These are phyloP conservation scores for Hansenula lynferdii DNA, from an alignment of 1,139 yeast genomes.

Conservation along the genomic window DNA sequence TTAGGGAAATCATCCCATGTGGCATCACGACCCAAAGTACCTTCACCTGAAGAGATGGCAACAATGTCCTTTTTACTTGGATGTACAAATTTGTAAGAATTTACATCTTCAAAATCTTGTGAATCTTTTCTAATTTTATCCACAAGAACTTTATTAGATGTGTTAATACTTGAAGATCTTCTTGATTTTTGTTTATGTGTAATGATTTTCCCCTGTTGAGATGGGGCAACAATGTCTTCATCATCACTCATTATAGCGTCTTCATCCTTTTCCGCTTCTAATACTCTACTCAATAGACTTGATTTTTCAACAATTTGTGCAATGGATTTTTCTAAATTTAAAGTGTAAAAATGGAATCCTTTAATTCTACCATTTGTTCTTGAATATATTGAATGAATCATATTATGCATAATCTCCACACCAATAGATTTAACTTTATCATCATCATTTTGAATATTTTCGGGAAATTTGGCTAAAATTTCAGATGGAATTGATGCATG, in stretches of 20 bases:
- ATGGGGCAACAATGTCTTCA: constrained; percentile 18
- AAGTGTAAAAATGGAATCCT: constrained; percentile 88
- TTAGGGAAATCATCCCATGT: constrained; percentile 99
- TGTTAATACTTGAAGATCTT: constrained; percentile 40
- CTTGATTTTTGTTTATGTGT: constrained; percentile 23
- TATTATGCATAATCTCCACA: constrained; percentile 62
- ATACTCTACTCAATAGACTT: constrained; percentile 34
- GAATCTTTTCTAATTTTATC: constrained; percentile 18
- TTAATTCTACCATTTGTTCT: constrained; percentile 52
- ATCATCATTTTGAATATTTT: constrained; percentile 68
- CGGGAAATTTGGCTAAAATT: constrained; percentile 47
- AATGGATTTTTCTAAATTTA: constrained; percentile 85
- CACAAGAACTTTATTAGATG: constrained; percentile 44
- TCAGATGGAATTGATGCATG: constrained; percentile 78
- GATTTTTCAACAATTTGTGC: constrained; percentile 77
- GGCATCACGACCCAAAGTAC: constrained; percentile 84
- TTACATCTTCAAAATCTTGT: constrained; percentile 23
- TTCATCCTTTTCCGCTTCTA: constrained; percentile 26
- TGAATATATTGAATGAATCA: constrained; percentile 51
- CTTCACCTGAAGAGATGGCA: constrained; percentile 81
- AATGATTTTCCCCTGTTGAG: neutral
- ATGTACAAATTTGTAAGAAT: constrained; percentile 12
- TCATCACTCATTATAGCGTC: constrained; percentile 27
- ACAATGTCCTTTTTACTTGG: constrained; percentile 53
- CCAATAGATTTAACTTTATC: constrained; percentile 82